Conservation (phyloP, 805 yeast genomes). For the Martiniozyma abietophila region DNA sequence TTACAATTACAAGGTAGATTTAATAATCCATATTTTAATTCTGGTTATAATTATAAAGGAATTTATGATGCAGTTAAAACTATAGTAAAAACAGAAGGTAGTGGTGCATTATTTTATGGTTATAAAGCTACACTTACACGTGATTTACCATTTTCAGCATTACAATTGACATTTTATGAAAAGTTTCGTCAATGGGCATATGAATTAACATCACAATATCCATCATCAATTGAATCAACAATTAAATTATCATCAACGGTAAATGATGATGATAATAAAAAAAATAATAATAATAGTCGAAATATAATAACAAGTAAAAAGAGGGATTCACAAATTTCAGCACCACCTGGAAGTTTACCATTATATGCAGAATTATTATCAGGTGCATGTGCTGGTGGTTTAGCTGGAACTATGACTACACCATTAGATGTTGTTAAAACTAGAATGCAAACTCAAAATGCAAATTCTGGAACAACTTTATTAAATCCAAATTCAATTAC, state of each 20-base stretch:
- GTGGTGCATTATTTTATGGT: constrained; percentile 71
- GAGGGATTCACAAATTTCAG: constrained; percentile 23
- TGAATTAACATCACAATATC: constrained; percentile 13
- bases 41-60: constrained; percentile 84
- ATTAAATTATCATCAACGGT: neutral
- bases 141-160: constrained; percentile 91
- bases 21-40: constrained; percentile 67
- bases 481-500: constrained; percentile 36
- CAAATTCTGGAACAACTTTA: constrained; percentile 15
- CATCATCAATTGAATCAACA: neutral
- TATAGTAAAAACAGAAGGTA: constrained; percentile 63
- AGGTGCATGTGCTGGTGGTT: constrained; percentile 94
- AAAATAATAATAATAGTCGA: too few species aligned
- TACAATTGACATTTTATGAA: constrained; percentile 94
- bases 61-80: constrained; percentile 59
- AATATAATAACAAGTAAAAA: too few species aligned
- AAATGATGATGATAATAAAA: constrained; percentile 17
- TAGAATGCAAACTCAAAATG: constrained; percentile 77
- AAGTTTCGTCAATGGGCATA: constrained; percentile 59
- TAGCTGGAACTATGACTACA: constrained; percentile 83
- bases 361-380: constrained; percentile 61
- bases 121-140: constrained; percentile 89
- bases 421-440: constrained; percentile 91
- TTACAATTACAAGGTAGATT: constrained; percentile 84
- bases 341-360: too few species aligned